Percentiles rank a stretch among this genome's conserved stretches.
Evolutionary conservation across 768 basidiomycete genomes (phyloP).

Genomic region (Rhodotorula babjevae): DNA sequence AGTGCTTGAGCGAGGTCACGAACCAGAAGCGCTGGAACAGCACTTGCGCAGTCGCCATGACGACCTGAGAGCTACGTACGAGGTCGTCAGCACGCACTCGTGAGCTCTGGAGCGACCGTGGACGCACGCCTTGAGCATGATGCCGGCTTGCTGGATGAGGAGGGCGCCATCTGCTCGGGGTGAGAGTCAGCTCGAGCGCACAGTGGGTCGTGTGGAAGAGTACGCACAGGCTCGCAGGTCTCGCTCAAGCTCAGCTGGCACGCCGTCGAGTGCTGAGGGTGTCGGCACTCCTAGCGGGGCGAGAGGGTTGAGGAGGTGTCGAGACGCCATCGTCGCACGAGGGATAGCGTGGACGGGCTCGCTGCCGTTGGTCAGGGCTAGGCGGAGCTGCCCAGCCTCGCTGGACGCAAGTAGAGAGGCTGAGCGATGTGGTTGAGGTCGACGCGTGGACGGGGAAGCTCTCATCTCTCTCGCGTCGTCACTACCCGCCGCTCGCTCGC

Average conservation of each 20-base stretch:
- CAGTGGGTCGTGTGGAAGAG: accelerated
- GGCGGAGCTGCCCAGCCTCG: not conserved
- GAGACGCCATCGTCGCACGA: conserved; percentile 10
- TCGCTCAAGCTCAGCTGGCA: conserved; percentile 74
- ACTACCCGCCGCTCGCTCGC: too few species aligned
- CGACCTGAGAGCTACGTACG: conserved; percentile 72
- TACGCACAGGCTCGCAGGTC: conserved; percentile 66
- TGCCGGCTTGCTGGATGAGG: conserved; percentile 89
- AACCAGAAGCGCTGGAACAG: conserved; percentile 96
- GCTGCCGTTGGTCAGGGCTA: not conserved
- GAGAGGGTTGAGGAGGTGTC: conserved; percentile 63
- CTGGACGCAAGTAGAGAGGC: too few species aligned
- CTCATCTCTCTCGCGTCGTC: too few species aligned
- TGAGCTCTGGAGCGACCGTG: too few species aligned
- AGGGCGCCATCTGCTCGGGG: conserved; percentile 64
- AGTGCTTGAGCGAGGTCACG: conserved; percentile 89
- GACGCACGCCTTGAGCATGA: conserved; percentile 74
- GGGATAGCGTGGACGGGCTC: not conserved
- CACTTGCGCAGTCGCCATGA: conserved; percentile 92
- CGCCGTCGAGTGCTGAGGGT: conserved; percentile 75
- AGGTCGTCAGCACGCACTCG: not conserved
- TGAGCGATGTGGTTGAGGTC: too few species aligned
- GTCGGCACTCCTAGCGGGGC: conserved; percentile 74
- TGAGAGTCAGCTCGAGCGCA: not conserved
- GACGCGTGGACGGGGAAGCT: too few species aligned